Conservation (phyloP, 2,329 filamentous ascomycete species). For the Neofusicoccum sp. region DNA sequence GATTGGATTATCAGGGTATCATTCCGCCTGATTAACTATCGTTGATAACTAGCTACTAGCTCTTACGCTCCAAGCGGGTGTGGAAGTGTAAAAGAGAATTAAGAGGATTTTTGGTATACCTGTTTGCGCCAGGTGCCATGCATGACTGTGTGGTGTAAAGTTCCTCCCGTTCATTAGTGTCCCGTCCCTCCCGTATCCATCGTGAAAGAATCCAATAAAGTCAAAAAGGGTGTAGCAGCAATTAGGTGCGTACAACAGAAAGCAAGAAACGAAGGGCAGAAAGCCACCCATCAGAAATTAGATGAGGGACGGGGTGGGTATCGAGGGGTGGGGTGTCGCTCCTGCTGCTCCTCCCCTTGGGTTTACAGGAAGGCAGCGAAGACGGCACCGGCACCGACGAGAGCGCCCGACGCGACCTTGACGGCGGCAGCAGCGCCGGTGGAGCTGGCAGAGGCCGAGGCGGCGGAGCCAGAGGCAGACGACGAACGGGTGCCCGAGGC, state of each 20-base stretch:
- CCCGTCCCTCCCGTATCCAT: conserved; percentile 11
- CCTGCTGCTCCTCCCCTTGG: background rate
- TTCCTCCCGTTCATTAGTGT: conserved; percentile 2
- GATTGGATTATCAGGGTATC: conserved; percentile 13
- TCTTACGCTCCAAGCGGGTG: background rate
- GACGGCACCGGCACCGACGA: conserved; percentile 18
- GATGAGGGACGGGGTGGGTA: background rate
- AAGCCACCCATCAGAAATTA: background rate
- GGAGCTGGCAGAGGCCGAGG: conserved; percentile 13
- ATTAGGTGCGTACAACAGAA: conserved; percentile 7
- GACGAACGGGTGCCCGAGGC: background rate
- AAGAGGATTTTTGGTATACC: conserved; percentile 13
- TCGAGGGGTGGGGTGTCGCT: conserved; percentile 12
- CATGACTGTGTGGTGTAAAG: background rate
- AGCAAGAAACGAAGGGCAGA: background rate
- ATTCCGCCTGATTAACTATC: conserved; percentile 14
- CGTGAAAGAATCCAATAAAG: conserved; percentile 2
- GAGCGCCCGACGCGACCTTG: conserved; percentile 19
- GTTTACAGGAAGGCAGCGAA: conserved; percentile 18
- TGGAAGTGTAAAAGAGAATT: background rate
- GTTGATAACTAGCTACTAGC: background rate
- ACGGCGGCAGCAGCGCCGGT: conserved; percentile 16
- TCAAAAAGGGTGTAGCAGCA: background rate
- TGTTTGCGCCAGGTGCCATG: conserved; percentile 16
- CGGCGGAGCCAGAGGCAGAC: background rate